A percentile compares a stretch with the other conserved stretches of the same genome.
phyloP scores from a whole-genome alignment of 257 asterid species.

The Striga asiatica region DNA sequence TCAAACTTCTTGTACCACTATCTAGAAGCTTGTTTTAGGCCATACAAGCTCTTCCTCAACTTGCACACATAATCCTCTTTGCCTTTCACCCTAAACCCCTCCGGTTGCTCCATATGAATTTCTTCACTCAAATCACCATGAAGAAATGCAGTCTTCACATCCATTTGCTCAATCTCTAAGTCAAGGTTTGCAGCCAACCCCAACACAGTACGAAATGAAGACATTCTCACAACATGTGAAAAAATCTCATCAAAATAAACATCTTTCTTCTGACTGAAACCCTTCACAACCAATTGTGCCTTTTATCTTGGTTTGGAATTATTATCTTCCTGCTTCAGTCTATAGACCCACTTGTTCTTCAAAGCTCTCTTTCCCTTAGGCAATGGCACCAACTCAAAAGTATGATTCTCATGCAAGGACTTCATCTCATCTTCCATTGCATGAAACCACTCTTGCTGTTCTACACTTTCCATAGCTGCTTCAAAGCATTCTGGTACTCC shows the following conservation, averaged over 20 bases:
- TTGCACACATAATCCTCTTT: background rate
- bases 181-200: background rate
- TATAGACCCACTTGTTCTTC: background rate
- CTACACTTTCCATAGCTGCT: no score
- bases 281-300: background rate
- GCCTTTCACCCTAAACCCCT: background rate
- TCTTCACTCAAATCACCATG: background rate
- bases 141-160: conserved; percentile 9
- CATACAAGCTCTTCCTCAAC: background rate
- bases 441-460: background rate
- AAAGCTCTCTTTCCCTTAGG: conserved; percentile 1
- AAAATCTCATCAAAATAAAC: background rate
- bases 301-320: background rate
- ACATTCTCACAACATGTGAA: background rate
- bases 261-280: background rate
- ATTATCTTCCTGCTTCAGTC: background rate
- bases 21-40: no score
- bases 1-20: no score
- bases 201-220: background rate
- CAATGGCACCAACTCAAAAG: conserved; percentile 8
- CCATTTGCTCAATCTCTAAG: background rate
- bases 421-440: conserved; percentile 10
- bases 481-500: background rate
- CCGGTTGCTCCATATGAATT: background rate
- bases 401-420: conserved; percentile 1